phyloP scores from a whole-genome alignment of 306 rosid species.

The Abrus precatorius region DNA sequence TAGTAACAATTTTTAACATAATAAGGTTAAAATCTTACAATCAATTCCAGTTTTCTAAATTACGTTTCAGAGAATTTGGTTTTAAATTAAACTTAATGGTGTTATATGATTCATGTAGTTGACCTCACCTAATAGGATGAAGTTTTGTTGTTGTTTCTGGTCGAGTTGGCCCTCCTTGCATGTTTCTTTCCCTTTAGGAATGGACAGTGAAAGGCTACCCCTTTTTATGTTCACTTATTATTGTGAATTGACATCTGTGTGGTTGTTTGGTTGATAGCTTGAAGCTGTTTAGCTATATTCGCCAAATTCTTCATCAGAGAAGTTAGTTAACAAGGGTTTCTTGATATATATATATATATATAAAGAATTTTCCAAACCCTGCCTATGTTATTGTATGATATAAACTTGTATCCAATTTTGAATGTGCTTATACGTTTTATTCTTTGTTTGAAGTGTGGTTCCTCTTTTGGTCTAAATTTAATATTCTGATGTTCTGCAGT shows the following conservation, averaged over 20 bases:
- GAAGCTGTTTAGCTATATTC: slow-evolving; percentile 11
- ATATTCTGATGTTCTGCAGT: slow-evolving; percentile 62
- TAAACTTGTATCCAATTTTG: slow-evolving; percentile 7
- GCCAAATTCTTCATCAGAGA: slow-evolving; percentile 8
- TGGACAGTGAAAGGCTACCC: not conserved
- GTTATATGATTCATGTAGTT: no score
- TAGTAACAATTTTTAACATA: not conserved
- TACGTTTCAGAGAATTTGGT: no score
- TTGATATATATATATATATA: slow-evolving; percentile 8
- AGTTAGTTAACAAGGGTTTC: not conserved
- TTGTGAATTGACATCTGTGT: slow-evolving; percentile 8
- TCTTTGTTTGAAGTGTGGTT: slow-evolving; percentile 18
- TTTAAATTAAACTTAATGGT: no score
- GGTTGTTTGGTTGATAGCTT: slow-evolving; percentile 32
- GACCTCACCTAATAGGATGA: no score
- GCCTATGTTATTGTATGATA: not conserved
- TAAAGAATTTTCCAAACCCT: slow-evolving; percentile 21
- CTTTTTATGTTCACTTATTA: slow-evolving; percentile 16
- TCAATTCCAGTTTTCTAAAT: not conserved
- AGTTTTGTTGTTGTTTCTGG: not conserved
- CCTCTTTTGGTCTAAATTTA: slow-evolving; percentile 39
- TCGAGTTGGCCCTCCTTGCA: slow-evolving; percentile 2
- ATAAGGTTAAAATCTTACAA: slow-evolving; percentile 12
- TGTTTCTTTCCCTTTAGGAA: slow-evolving; percentile 5
- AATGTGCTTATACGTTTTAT: slow-evolving; percentile 33